phyloP scores from a whole-genome alignment of 306 rosid species.

The Styphnolobium japonicum region DNA sequence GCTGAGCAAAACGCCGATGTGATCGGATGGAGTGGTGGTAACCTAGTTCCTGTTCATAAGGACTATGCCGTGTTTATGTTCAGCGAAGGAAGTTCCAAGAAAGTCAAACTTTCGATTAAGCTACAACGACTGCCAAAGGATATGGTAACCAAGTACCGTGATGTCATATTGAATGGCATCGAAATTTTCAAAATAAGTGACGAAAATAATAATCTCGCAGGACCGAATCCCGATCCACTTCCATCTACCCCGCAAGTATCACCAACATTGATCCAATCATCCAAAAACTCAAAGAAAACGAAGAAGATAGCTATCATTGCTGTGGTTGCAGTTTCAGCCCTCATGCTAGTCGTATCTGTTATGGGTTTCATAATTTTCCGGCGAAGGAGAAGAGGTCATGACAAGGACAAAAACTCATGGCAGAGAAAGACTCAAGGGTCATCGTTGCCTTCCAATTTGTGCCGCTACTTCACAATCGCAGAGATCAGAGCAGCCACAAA shows the following conservation, averaged over 20 bases:
- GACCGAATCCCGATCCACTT: neutral
- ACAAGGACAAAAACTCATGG: neutral
- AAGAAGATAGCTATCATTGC: neutral
- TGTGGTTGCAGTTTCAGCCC: neutral
- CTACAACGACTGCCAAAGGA: neutral
- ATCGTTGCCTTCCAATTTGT: slow-evolving; percentile 11
- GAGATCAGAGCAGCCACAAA: slow-evolving; percentile 28
- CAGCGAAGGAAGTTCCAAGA: neutral
- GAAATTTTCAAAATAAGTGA: slow-evolving; percentile 36
- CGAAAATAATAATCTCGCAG: slow-evolving; percentile 1
- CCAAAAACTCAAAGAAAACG: neutral
- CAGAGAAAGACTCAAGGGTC: neutral
- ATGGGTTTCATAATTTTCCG: neutral
- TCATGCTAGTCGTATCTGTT: neutral
- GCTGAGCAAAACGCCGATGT: neutral
- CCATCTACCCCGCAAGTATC: neutral
- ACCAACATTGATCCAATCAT: neutral
- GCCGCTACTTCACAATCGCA: slow-evolving; percentile 21
- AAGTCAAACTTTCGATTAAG: neutral
- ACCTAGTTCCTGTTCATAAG: neutral
- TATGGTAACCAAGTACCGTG: fast-evolving
- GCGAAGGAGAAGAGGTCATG: neutral
- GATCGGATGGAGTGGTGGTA: neutral
- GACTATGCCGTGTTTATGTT: neutral
- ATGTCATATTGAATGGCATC: slow-evolving; percentile 19